Conservation (phyloP, 202 grass and related monocot species). For the Schoenoplectus triqueter region DNA sequence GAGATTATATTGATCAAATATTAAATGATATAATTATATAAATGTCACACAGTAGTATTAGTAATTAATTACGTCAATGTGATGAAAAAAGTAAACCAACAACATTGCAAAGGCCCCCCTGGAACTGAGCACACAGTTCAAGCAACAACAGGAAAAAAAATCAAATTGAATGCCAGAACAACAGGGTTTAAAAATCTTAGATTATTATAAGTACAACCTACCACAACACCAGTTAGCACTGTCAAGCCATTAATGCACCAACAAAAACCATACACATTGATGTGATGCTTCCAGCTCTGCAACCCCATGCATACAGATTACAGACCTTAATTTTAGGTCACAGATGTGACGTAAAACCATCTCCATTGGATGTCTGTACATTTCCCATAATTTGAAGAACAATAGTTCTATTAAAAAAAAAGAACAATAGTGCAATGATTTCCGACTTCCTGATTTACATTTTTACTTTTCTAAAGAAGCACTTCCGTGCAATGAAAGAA, state of each 20-base stretch:
- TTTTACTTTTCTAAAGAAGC: background rate
- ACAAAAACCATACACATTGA: constrained; percentile 20
- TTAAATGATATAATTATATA: background rate
- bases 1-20: background rate
- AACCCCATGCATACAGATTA: background rate
- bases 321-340: background rate
- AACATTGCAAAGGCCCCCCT: background rate
- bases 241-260: constrained; percentile 37
- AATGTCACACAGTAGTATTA: background rate
- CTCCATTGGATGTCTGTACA: constrained; percentile 5
- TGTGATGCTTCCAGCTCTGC: background rate
- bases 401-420: background rate
- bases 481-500: background rate
- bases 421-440: background rate
- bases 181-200: constrained; percentile 6
- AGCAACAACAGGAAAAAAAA: background rate
- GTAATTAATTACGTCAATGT: background rate
- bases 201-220: constrained; percentile 28
- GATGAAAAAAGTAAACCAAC: background rate
- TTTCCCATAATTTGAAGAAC: background rate
- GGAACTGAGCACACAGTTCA: constrained; percentile 39
- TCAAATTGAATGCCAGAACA: background rate
- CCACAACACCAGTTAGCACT: constrained; percentile 19
- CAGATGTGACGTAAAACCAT: background rate
- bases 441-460: too few species aligned